Evolutionary conservation across 495 filamentous ascomycete genomes (phyloP), one percentile per base, ranked within the genome.

Genomic region (Patellaria atrata): DNA sequence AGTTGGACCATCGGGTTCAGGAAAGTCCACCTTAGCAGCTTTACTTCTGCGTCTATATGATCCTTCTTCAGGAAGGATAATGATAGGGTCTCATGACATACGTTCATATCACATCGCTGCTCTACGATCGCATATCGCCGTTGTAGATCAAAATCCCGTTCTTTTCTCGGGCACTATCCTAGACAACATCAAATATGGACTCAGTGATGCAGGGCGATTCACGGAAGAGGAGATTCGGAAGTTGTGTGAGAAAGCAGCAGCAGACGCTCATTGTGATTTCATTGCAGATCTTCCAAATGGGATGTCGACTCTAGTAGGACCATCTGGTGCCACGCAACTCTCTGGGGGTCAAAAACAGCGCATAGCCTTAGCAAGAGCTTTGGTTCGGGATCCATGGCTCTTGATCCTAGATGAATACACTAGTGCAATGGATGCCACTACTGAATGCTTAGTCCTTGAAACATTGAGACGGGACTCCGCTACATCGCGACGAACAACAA

Each of bases 351-450:
- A 51, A 23, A 44, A 43, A 22, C 48, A 51, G 21, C 48, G 48
- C 12, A 32, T 51, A 9, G 20, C 31, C 16, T 27, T 51, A 9
- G 48, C 48, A 1, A 27, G 44, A 10, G 44, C 44, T 12, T 27
- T 51, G 9, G 28, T 51, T 3, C 21, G 38, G 2, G 37, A 45
- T 22, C 48, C 48, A 1, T 22, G 24, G 10, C 10, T 51, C 10
- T 26, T 51, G n/a, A 28, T 51, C 5, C 51, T 70, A 3, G 67
- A 70, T 27, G 68, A 73, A 47, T 58, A 57, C 0, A 70, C 67
- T 0, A 62, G 56, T 32, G 58, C 70, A 0, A 54, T 75, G 6
- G 70, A 75, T 53, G 45, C 65, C 4, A 49, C 38, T 1, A 54
- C 50, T 2, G 69, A 74, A 33, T 54, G 43, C 19, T 37, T 63